Evolutionary conservation across 2,329 filamentous ascomycete genomes (phyloP), one percentile per base, ranked within the genome.

Genomic region (Cordyceps javanica): DNA sequence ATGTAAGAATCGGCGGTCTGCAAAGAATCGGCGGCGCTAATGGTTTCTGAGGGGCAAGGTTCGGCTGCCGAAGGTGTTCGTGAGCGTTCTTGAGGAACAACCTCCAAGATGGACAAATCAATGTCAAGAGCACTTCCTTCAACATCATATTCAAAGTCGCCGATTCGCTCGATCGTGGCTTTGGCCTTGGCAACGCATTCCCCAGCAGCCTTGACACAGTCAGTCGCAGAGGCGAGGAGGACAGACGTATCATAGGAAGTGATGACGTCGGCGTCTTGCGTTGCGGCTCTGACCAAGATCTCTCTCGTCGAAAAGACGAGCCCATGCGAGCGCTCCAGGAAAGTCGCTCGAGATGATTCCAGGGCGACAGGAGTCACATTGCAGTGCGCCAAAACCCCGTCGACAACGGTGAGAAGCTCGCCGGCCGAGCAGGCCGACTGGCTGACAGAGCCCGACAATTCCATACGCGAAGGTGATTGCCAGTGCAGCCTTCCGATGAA

Each of bases 401-500:
- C 90, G 11, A 97, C 83, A 11, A 97, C 85, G 16, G 84, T 81
- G 52, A 97, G 78, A 50, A 97, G 79, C 63, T 88, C 84, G 48
- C 87, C 87, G 62, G 92, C 95, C 3, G 92, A 91, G 8, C 85
- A 80, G 10, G 92, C 89, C 9, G 92, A 90, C 69, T 93, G 87
- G 68, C 90, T 87, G 49, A 95, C 93, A 16, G 90, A 91, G 11
- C 86, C 75, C 32, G 91, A 85, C 50, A 97, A 80, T 69, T 96
- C 91, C 1, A 88, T 84, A 9, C 91, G 88, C 8, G 91, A 94
- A 61, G 94, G 88, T n/a, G 92, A 94, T 69, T 97, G 91, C 60
- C 97, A 79, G 71, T 97, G 91, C 57, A 97, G 81, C 38, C 85
- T 80, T 16, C 94, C 94, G 69, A 97, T 93, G 70, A 97, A 96